A percentile compares a stretch with the other conserved stretches of the same genome.
These are phyloP conservation scores for Albizia julibrissin DNA, from an alignment of 306 rosid genomes.

Conservation along the genomic window DNA sequence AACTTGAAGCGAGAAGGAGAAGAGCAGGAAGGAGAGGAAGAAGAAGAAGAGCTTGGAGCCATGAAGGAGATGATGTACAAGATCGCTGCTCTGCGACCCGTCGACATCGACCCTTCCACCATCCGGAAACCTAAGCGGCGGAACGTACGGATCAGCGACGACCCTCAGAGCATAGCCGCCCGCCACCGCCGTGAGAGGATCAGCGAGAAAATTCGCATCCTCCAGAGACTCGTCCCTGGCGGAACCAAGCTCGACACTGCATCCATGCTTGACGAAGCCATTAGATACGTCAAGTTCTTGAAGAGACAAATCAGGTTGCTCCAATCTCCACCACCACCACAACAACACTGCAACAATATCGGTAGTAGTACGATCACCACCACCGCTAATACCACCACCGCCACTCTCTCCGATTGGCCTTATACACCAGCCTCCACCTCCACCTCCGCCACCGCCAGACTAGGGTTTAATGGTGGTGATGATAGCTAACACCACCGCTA, in stretches of 20 bases:
- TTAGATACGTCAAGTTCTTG: slow-evolving; percentile 86
- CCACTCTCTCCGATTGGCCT: background rate
- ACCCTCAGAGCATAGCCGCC: slow-evolving; percentile 91
- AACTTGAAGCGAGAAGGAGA: slow-evolving; percentile 17
- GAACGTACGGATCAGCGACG: slow-evolving; percentile 87
- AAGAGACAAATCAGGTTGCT: slow-evolving; percentile 79
- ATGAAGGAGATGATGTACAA: slow-evolving; percentile 98
- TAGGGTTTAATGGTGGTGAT: background rate
- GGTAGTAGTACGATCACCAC: background rate
- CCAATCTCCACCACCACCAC: slow-evolving; percentile 37
- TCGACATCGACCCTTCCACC: slow-evolving; percentile 84
- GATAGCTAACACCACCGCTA: too few species aligned
- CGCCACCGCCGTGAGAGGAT: slow-evolving; percentile 87
- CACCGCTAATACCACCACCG: background rate
- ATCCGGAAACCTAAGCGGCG: slow-evolving; percentile 71
- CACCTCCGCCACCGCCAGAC: background rate
- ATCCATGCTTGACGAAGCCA: slow-evolving; percentile 92
- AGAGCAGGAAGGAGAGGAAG: background rate
- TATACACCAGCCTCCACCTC: slow-evolving; percentile 17
- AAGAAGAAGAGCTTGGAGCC: slow-evolving; percentile 77
- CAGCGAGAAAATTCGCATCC: slow-evolving; percentile 83
- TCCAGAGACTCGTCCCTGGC: slow-evolving; percentile 90
- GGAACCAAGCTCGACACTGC: slow-evolving; percentile 96
- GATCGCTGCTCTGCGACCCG: slow-evolving; percentile 91
- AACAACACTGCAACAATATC: background rate